Evolutionary conservation across 176 grass and related monocot genomes (phyloP), one percentile per base, ranked within the genome.

Genomic region (Hordeum marinum): DNA sequence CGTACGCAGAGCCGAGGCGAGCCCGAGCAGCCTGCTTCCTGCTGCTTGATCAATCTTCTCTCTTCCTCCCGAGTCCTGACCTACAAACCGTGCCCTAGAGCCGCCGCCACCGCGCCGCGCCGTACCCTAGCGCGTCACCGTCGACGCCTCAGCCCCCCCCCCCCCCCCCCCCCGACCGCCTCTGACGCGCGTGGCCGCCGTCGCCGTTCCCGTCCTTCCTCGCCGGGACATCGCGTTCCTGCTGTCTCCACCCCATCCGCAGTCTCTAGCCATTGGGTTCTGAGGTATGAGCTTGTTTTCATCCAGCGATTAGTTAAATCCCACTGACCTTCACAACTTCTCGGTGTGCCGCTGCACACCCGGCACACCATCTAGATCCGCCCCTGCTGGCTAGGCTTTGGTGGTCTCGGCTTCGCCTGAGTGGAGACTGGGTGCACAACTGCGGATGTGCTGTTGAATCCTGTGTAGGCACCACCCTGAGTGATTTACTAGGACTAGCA

Each of bases 351-450:
- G 54, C 54, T 57, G 54, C 54, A 57, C 54, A n/a, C 54, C 6
- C 54, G 54, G 54, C 54, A 57, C 54, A 57, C 54, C 20, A 1
- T 57, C 54, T 57, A 57, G 54, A 57, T 57, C 54, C 20, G 54
- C 54, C 54, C 54, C 20, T 57, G 32, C 9, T 8, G 31, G 23
- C 31, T 85, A 78, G 83, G 75, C 46, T 79, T 78, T 61, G 75
- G 36, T 43, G 75, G 75, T 55, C 64, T 61, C 21, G 37, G 62
- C 72, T 78, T 37, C 32, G 63, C 74, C 74, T 46, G 32, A 26
- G 26, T 34, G 79, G 79, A 65, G 31, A 20, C 48, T 65, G 62
- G 34, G 50, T 23, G 63, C 8, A 34, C 18, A 57, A 21, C 54
- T 52, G 48, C 7, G 3, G 74, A 78, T 79, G 64, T 25, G 75